phyloP scores from a whole-genome alignment of 768 basidiomycete species.

The Cyclocybe cylindracea region DNA sequence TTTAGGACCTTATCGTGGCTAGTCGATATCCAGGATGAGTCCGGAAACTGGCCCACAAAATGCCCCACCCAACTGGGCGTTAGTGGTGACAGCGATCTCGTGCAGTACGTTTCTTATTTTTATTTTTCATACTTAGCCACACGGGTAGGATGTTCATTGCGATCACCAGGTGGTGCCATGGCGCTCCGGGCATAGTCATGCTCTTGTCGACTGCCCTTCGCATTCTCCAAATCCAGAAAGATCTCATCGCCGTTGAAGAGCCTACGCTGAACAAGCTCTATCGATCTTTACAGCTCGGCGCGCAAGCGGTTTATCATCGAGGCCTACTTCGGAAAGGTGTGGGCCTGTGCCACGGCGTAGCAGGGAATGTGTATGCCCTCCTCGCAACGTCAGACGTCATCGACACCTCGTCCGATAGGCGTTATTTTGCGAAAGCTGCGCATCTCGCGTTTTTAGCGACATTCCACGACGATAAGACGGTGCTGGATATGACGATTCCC shows the following conservation, averaged over 20 bases:
- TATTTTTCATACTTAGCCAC: background rate
- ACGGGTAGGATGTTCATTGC: background rate
- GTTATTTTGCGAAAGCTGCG: slow-evolving; percentile 40
- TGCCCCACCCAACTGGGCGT: slow-evolving; percentile 25
- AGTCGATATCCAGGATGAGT: slow-evolving; percentile 40
- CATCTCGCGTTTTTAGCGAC: slow-evolving; percentile 51
- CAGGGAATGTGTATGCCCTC: slow-evolving; percentile 54
- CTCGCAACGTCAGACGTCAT: slow-evolving; percentile 48
- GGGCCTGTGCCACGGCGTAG: slow-evolving; percentile 62
- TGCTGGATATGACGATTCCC: slow-evolving; percentile 42
- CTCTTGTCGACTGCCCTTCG: slow-evolving; percentile 45
- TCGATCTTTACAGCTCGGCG: slow-evolving; percentile 38
- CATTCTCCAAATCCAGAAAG: slow-evolving; percentile 21
- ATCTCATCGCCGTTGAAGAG: slow-evolving; percentile 19
- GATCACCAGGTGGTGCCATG: slow-evolving; percentile 56
- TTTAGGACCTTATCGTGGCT: slow-evolving; percentile 50
- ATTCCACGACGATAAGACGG: slow-evolving; percentile 30
- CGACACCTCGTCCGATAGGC: slow-evolving; percentile 10
- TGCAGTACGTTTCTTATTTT: slow-evolving; percentile 41
- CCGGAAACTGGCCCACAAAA: slow-evolving; percentile 56
- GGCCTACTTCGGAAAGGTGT: slow-evolving; percentile 58
- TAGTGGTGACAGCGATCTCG: slow-evolving; percentile 34
- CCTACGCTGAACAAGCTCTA: slow-evolving; percentile 26
- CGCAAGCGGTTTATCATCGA: slow-evolving; percentile 42
- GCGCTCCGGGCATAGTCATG: slow-evolving; percentile 52